Percentiles rank a stretch among this genome's conserved stretches.
These are phyloP conservation scores for Fusarium sp. DNA, from an alignment of 2,329 filamentous ascomycete species.

Conservation along the genomic window DNA sequence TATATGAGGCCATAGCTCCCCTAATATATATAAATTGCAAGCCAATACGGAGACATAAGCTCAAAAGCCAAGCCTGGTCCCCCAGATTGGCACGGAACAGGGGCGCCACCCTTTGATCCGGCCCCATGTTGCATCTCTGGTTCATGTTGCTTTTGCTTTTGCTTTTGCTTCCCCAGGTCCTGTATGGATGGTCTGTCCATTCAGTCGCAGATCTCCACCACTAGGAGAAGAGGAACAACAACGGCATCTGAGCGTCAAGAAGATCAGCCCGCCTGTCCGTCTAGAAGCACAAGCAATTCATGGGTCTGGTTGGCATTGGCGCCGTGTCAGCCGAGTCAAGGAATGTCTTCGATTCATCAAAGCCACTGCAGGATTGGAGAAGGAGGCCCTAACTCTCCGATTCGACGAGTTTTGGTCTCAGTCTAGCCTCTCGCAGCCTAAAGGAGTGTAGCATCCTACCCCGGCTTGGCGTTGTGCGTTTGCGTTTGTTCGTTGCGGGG, in stretches of 20 bases:
- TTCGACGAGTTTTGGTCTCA: not conserved
- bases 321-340: slow-evolving; percentile 20
- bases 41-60: not conserved
- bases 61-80: slow-evolving; percentile 16
- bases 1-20: slow-evolving; percentile 34
- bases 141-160: slow-evolving; percentile 2
- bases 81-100: slow-evolving; percentile 37
- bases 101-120: slow-evolving; percentile 43
- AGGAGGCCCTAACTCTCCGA: not conserved
- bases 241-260: slow-evolving; percentile 1
- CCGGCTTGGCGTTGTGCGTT: slow-evolving; percentile 11
- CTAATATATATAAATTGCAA: slow-evolving; percentile 9
- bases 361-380: not conserved
- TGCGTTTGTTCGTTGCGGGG: slow-evolving; percentile 30
- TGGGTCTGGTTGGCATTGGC: not conserved
- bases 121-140: slow-evolving; percentile 19
- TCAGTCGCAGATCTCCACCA: slow-evolving; percentile 35
- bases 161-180: slow-evolving; percentile 11
- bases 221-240: slow-evolving; percentile 36
- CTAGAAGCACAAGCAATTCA: not conserved
- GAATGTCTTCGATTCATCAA: slow-evolving; percentile 29
- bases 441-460: slow-evolving; percentile 17
- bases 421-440: slow-evolving; percentile 18
- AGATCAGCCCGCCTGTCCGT: slow-evolving; percentile 38
- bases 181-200: not conserved